Conservation (phyloP, 768 basidiomycete genomes). For the Xanthoconium purpureum region DNA sequence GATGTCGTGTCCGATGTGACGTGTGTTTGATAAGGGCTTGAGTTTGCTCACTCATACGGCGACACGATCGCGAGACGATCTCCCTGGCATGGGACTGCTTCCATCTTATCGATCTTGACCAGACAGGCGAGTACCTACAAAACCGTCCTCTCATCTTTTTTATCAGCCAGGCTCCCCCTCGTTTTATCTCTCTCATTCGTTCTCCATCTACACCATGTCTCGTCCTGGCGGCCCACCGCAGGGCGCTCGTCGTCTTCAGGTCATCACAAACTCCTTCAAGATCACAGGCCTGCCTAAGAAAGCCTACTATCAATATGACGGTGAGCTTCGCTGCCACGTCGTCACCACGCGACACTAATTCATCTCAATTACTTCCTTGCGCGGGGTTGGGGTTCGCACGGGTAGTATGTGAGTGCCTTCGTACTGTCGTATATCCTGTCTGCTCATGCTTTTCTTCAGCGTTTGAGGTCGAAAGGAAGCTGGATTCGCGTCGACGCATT, state of each 20-base stretch:
- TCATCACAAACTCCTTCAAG: conserved; percentile 34
- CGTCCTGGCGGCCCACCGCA: conserved; percentile 15
- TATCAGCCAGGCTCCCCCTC: not conserved
- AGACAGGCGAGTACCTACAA: conserved; percentile 4
- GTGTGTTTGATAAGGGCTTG: not conserved
- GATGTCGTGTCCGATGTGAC: not conserved
- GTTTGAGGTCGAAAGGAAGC: conserved; percentile 10
- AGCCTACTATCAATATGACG: conserved; percentile 32
- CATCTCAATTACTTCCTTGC: conserved; percentile 6
- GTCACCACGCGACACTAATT: conserved; percentile 1
- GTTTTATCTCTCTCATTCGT: not conserved
- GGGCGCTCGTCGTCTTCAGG: conserved; percentile 19
- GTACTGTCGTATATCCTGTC: not conserved
- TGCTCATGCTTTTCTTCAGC: conserved; percentile 15
- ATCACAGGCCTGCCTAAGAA: conserved; percentile 27
- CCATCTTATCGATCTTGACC: conserved; percentile 26
- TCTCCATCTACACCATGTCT: conserved; percentile 22
- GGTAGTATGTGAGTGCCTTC: conserved; percentile 27
- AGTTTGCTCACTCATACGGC: not conserved
- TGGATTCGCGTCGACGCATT: conserved; percentile 23
- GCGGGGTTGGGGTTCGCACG: not conserved
- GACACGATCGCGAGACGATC: not conserved
- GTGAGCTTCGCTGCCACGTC: conserved; percentile 17
- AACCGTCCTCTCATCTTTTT: not conserved
- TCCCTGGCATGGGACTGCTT: not conserved